These are phyloP conservation scores for Cryptococcus sp. DNA, from an alignment of 1,284 basidiomycete genomes.

Conservation along the genomic window DNA sequence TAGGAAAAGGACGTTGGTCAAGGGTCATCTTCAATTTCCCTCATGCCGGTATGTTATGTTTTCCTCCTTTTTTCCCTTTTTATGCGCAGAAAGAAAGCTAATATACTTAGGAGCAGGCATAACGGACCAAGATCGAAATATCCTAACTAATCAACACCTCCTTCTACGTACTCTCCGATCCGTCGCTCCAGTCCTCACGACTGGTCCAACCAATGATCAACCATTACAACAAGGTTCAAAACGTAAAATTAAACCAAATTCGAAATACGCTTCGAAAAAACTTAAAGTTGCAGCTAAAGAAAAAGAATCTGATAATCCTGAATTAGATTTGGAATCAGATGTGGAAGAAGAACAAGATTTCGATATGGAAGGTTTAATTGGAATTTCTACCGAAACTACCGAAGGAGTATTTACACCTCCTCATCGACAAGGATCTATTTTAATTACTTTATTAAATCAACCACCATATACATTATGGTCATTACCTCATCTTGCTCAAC, in stretches of 20 bases:
- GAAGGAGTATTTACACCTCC: constrained; percentile 38
- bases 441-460: constrained; percentile 83
- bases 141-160: constrained; percentile 84
- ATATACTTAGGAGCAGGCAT: constrained; percentile 76
- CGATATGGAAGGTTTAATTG: constrained; percentile 14
- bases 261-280: neutral
- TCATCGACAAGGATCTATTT: constrained; percentile 55
- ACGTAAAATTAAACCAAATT: constrained; percentile 1
- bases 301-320: constrained; percentile 28
- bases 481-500: constrained; percentile 70
- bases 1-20: constrained; percentile 57
- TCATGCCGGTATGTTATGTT: constrained; percentile 78
- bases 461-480: constrained; percentile 88
- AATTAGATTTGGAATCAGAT: constrained; percentile 53
- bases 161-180: constrained; percentile 79
- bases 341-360: constrained; percentile 46
- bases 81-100: neutral
- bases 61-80: neutral
- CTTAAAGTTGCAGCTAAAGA: neutral
- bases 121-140: constrained; percentile 89
- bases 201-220: constrained; percentile 48
- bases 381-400: constrained; percentile 2
- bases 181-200: constrained; percentile 60
- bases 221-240: constrained; percentile 1
- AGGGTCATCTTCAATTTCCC: constrained; percentile 93